phyloP scores from a whole-genome alignment of 2,329 filamentous ascomycete genomes.

The Sclerotinia sclerotiorum region DNA sequence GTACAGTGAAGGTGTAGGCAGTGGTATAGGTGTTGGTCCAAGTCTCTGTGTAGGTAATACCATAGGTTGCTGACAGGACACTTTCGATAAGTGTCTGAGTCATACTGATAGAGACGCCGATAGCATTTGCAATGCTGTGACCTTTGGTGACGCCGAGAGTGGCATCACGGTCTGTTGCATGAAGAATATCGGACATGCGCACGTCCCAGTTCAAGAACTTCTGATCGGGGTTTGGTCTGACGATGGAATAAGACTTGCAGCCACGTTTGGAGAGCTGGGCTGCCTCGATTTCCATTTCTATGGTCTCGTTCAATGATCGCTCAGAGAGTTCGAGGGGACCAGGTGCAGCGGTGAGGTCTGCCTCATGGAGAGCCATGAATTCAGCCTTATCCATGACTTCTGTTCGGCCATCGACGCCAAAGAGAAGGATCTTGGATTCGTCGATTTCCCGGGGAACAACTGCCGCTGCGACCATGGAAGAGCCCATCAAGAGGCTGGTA shows the following conservation, averaged over 20 bases:
- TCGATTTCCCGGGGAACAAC: not conserved
- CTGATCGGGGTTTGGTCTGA: not conserved
- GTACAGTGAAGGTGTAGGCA: conserved; percentile 13
- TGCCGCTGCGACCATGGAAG: conserved; percentile 3
- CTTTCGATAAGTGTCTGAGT: not conserved
- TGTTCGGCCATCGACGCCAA: conserved; percentile 1
- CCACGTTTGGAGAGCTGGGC: not conserved
- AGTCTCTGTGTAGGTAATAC: not conserved
- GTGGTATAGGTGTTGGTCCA: conserved; percentile 5
- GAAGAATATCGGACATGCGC: conserved; percentile 8
- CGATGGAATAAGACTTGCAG: conserved; percentile 1
- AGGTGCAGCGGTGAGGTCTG: not conserved
- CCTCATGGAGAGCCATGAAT: not conserved
- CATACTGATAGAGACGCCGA: not conserved
- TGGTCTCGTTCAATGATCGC: not conserved
- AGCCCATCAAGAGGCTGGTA: conserved; percentile 11
- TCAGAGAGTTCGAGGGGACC: not conserved
- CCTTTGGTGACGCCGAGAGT: conserved; percentile 2
- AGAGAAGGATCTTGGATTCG: conserved; percentile 11
- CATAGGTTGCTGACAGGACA: not conserved
- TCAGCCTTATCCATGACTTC: conserved; percentile 18
- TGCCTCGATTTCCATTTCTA: not conserved
- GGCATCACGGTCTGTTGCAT: not conserved
- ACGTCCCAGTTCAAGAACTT: conserved; percentile 11
- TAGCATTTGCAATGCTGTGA: not conserved